phyloP scores from a whole-genome alignment of 139 green algal genomes.

The Coelastrella sp. region DNA sequence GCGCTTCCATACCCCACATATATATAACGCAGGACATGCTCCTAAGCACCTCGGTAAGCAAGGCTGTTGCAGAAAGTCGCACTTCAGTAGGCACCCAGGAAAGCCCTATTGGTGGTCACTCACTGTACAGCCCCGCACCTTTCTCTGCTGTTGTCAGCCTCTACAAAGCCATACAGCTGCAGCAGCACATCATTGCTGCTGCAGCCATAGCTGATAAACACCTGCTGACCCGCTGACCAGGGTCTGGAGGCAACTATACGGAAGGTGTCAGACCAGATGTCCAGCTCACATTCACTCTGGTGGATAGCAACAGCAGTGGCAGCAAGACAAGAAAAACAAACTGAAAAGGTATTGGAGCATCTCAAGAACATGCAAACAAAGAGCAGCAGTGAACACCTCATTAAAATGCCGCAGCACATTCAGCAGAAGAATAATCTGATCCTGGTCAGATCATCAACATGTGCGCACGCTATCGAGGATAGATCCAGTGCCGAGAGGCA shows the following conservation, averaged over 20 bases:
- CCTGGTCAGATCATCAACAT: too few relatives aligned
- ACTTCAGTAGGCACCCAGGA: not conserved
- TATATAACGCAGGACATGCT: too few relatives aligned
- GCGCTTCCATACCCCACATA: too few relatives aligned
- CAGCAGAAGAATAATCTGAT: too few relatives aligned
- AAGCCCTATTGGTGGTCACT: too few relatives aligned
- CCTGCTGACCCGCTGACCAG: conserved; percentile 8
- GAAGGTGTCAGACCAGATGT: conserved; percentile 21
- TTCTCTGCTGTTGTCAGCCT: conserved; percentile 6
- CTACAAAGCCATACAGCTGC: conserved; percentile 47
- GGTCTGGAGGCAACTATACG: not conserved
- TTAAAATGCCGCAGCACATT: too few relatives aligned
- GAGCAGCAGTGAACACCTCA: too few relatives aligned
- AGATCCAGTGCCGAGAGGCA: too few relatives aligned
- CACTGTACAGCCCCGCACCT: not conserved
- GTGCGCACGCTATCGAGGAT: too few relatives aligned
- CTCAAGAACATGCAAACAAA: too few relatives aligned
- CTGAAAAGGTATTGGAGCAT: too few relatives aligned
- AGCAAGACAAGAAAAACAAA: too few relatives aligned
- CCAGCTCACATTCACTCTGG: conserved; percentile 46
- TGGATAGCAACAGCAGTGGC: not conserved
- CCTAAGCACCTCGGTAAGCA: not conserved
- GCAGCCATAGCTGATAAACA: conserved; percentile 31
- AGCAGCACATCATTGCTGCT: conserved; percentile 38
- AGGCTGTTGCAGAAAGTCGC: not conserved